Evolutionary conservation across 768 basidiomycete species (phyloP).

Genomic region (Podaxis sp.): DNA sequence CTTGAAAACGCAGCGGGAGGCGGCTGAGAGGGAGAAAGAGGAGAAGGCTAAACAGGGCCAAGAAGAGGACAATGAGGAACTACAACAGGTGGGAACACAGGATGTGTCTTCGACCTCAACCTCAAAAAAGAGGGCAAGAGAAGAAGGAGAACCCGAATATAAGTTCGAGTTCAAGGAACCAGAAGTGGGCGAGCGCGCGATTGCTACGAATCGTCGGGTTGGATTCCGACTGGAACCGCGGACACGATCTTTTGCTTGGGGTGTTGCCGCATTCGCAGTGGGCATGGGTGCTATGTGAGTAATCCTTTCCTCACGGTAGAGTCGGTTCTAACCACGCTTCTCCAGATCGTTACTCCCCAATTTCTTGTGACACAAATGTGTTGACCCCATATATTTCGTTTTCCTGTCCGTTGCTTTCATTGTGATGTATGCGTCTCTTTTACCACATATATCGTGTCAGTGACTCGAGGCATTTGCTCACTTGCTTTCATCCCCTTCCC

Average conservation of each 20-base stretch:
- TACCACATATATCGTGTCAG: not conserved
- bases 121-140: conserved; percentile 45
- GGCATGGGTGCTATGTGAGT: conserved; percentile 80
- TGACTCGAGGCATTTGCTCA: not conserved
- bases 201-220: conserved; percentile 60
- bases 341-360: conserved; percentile 56
- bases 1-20: conserved; percentile 61
- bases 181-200: conserved; percentile 48
- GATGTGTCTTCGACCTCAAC: conserved; percentile 12
- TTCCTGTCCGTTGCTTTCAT: conserved; percentile 11
- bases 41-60: not conserved
- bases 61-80: conserved; percentile 22
- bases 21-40: conserved; percentile 6
- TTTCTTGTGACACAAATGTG: conserved; percentile 39
- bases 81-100: conserved; percentile 36
- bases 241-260: conserved; percentile 79
- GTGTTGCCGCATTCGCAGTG: conserved; percentile 76
- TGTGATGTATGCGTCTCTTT: not conserved
- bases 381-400: conserved; percentile 12
- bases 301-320: not conserved
- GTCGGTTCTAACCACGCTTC: conserved; percentile 6
- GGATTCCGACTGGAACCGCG: conserved; percentile 57
- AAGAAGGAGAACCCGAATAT: conserved; percentile 47
- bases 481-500: conserved; percentile 9
- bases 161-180: conserved; percentile 69